Conservation (phyloP, 1,139 yeast species). For the Petasospora rhodanensis region DNA sequence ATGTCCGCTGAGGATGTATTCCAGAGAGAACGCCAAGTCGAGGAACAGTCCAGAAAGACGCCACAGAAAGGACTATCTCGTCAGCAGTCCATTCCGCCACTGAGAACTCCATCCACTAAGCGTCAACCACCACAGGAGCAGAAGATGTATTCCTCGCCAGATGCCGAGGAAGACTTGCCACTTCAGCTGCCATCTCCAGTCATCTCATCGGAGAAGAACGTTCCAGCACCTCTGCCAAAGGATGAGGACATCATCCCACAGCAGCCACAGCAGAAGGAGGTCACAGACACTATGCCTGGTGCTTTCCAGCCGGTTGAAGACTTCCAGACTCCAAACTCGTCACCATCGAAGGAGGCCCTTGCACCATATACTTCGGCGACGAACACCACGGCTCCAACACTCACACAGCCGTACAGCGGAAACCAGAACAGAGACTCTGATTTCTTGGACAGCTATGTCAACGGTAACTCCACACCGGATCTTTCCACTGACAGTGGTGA, state of each 20-base stretch:
- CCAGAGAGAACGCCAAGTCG: constrained; percentile 15
- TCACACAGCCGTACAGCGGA: constrained; percentile 10
- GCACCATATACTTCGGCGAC: too few species aligned
- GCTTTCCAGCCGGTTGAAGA: constrained; percentile 8
- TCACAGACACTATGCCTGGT: too few species aligned
- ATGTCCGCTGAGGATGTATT: constrained; percentile 24
- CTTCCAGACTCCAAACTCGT: constrained; percentile 13
- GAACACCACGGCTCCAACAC: constrained; percentile 1
- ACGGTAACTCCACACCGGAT: constrained; percentile 13
- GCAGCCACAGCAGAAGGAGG: too few species aligned
- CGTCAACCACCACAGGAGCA: constrained; percentile 1
- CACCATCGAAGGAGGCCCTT: constrained; percentile 5
- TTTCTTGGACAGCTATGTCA: constrained; percentile 23
- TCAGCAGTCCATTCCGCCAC: constrained; percentile 3
- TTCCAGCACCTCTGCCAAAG: constrained; percentile 10
- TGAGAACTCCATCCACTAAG: constrained; percentile 5
- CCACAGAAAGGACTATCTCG: constrained; percentile 10
- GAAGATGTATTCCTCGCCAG: constrained; percentile 12
- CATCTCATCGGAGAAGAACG: constrained; percentile 6
- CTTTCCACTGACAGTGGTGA: neutral
- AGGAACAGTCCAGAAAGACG: constrained; percentile 4
- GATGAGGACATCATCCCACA: too few species aligned
- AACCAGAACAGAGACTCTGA: constrained; percentile 22
- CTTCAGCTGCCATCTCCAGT: constrained; percentile 24
- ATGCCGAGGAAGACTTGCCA: constrained; percentile 23